phyloP scores from a whole-genome alignment of 139 green algal species.

The Dunaliella primolecta region DNA sequence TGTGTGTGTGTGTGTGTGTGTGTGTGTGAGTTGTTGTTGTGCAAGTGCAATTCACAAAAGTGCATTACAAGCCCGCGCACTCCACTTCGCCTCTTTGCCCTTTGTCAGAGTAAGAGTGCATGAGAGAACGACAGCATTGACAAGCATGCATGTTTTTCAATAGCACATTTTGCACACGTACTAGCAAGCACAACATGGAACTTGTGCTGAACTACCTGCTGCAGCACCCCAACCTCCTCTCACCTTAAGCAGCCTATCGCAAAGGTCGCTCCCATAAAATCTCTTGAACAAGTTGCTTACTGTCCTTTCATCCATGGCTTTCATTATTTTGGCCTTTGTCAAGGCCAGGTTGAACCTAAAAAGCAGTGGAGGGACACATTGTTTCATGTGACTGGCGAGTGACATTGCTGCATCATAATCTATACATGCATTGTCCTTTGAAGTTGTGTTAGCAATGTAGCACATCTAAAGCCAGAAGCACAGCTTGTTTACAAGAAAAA shows the following conservation, averaged over 20 bases:
- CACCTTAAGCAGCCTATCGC: constrained; percentile 28
- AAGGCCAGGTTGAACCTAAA: constrained; percentile 46
- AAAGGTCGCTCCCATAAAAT: constrained; percentile 40
- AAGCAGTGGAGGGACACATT: neutral
- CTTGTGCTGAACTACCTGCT: no score
- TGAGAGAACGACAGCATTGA: neutral
- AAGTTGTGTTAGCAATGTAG: no score
- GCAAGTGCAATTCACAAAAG: neutral
- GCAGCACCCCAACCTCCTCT: no score
- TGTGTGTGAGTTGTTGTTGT: neutral
- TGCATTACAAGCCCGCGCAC: neutral
- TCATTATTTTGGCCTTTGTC: constrained; percentile 41
- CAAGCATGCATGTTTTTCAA: no score
- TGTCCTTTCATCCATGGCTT: constrained; percentile 37
- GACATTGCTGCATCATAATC: neutral
- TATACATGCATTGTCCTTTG: no score
- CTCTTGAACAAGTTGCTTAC: constrained; percentile 23
- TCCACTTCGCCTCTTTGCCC: no score
- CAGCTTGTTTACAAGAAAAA: neutral
- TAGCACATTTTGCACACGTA: neutral
- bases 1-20: neutral
- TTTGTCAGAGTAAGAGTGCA: neutral
- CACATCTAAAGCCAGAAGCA: neutral
- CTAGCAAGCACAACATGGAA: no score
- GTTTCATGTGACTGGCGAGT: no score